Conservation (phyloP, 2,329 filamentous ascomycete species). For the Ophidiomyces ophidiicola region DNA sequence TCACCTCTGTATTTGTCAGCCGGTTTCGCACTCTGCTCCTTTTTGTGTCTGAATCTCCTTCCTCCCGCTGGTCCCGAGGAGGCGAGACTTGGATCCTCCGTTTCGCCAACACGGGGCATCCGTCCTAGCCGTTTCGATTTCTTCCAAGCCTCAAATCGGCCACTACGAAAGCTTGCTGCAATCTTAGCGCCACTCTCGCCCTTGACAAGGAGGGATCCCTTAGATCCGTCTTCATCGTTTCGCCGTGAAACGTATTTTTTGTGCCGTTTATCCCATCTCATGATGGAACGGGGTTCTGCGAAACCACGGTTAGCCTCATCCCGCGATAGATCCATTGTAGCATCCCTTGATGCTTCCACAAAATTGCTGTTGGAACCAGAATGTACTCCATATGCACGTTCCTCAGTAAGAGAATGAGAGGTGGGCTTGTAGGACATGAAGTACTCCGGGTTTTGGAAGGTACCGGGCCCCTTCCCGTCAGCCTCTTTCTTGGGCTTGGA, state of each 20-base stretch:
- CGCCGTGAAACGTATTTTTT: conserved; percentile 86
- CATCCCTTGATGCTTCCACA: conserved; percentile 71
- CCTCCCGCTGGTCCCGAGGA: conserved; percentile 29
- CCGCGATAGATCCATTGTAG: conserved; percentile 82
- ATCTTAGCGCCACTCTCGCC: conserved; percentile 95
- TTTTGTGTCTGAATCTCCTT: conserved; percentile 69
- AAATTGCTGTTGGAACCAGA: conserved; percentile 68
- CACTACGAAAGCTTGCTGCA: conserved; percentile 81
- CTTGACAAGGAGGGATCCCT: conserved; percentile 60
- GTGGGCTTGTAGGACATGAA: conserved; percentile 96
- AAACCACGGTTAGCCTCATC: conserved; percentile 71
- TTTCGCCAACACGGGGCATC: conserved; percentile 70
- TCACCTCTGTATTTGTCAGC: conserved; percentile 88
- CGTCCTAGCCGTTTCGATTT: conserved; percentile 69
- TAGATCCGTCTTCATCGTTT: conserved; percentile 90
- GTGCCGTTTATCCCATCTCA: conserved; percentile 95
- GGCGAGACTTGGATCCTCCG: conserved; percentile 44
- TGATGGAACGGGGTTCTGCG: conserved; percentile 59
- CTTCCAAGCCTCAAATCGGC: conserved; percentile 86
- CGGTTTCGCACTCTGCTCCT: conserved; percentile 78
- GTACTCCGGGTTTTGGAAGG: conserved; percentile 66
- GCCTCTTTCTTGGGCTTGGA: conserved; percentile 41
- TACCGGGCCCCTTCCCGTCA: conserved; percentile 11
- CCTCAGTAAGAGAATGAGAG: conserved; percentile 67
- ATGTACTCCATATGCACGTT: conserved; percentile 86